A percentile compares a stretch with the other conserved stretches of the same genome.
Conservation (phyloP, 2,329 filamentous ascomycete species). For the Rachicladosporium sp. region DNA sequence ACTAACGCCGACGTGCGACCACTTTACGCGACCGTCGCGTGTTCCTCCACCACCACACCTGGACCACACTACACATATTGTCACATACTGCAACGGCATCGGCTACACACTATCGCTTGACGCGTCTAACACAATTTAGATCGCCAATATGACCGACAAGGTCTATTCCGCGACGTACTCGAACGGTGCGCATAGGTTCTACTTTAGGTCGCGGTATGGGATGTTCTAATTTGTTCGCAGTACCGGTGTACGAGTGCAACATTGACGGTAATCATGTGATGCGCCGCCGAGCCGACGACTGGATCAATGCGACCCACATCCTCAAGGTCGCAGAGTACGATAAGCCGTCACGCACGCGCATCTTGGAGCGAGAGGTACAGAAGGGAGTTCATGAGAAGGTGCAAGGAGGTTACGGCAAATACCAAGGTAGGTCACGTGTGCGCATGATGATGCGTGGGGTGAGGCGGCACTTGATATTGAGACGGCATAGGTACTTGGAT, state of each 20-base stretch:
- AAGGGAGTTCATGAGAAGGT: slow-evolving; percentile 96
- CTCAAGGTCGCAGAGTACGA: slow-evolving; percentile 94
- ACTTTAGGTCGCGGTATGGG: slow-evolving; percentile 30
- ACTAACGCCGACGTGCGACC: no score
- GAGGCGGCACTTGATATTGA: background rate
- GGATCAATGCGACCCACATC: slow-evolving; percentile 99
- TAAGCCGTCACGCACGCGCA: slow-evolving; percentile 87
- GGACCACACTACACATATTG: no score
- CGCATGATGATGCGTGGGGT: background rate
- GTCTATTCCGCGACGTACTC: slow-evolving; percentile 52
- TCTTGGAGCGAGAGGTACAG: slow-evolving; percentile 91
- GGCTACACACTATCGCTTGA: no score
- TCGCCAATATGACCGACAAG: slow-evolving; percentile 16
- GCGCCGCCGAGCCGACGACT: slow-evolving; percentile 83
- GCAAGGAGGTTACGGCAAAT: slow-evolving; percentile 96
- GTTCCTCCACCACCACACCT: no score
- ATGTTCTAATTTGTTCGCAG: slow-evolving; percentile 34
- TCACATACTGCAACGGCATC: no score
- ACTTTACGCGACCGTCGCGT: no score
- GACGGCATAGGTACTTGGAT: slow-evolving; percentile 75
- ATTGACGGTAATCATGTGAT: slow-evolving; percentile 87
- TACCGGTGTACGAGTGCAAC: slow-evolving; percentile 89
- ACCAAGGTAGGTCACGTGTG: slow-evolving; percentile 54
- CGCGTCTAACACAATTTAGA: no score
- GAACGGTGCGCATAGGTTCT: no score